Percentiles rank a stretch among this genome's conserved stretches.
Evolutionary conservation across 306 rosid genomes (phyloP).

Genomic region (Rosa multiflora): DNA sequence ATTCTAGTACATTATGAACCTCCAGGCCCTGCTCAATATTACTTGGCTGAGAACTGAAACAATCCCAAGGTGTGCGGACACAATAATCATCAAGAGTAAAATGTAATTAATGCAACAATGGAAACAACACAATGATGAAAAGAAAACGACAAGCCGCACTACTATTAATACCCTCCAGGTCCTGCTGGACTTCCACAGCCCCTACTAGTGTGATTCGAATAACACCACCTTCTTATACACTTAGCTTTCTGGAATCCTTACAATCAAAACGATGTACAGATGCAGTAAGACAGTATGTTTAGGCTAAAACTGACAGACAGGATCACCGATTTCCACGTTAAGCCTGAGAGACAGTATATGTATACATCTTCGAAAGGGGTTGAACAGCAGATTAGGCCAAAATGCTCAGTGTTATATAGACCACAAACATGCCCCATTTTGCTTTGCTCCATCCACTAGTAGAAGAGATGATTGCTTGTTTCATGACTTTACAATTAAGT

Average conservation of each 20-base stretch:
- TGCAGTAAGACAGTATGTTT: conserved; percentile 24
- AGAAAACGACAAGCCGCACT: conserved; percentile 25
- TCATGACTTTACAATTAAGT: conserved; percentile 49
- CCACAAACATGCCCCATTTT: conserved; percentile 40
- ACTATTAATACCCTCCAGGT: conserved; percentile 31
- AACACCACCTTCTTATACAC: conserved; percentile 31
- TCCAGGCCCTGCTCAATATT: not conserved
- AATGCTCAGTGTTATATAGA: conserved; percentile 41
- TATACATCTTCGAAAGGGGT: conserved; percentile 53
- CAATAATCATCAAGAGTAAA: not conserved
- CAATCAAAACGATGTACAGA: conserved; percentile 42
- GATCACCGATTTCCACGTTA: conserved; percentile 45
- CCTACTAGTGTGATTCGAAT: conserved; percentile 21
- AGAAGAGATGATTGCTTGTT: conserved; percentile 36
- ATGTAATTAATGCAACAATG: not conserved
- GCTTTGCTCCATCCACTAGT: conserved; percentile 39
- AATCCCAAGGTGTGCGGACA: not conserved
- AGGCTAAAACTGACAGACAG: conserved; percentile 47
- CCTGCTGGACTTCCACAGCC: conserved; percentile 14
- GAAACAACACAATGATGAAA: conserved; percentile 13
- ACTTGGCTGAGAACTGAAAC: not conserved
- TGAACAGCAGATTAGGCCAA: conserved; percentile 48
- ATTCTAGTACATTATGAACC: not conserved
- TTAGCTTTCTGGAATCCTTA: conserved; percentile 29
- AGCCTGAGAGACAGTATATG: conserved; percentile 52